Conservation (phyloP, 2,329 filamentous ascomycete genomes). For the Aspergillus sp. region DNA sequence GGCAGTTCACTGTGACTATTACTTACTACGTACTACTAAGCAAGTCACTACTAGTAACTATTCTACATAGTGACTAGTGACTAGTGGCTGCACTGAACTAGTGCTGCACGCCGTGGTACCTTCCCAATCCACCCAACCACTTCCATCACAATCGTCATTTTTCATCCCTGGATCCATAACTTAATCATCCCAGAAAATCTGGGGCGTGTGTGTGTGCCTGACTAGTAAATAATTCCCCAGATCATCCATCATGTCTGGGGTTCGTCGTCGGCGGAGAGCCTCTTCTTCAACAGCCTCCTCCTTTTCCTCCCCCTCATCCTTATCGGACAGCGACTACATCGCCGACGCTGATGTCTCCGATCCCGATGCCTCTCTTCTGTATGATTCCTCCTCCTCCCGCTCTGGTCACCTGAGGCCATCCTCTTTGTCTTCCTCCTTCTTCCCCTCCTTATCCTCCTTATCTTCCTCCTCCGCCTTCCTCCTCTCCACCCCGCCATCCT, state of each 20-base stretch:
- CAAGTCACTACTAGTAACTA: too few species aligned
- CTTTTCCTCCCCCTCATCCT: background rate
- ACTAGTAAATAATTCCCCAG: background rate
- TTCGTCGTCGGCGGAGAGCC: background rate
- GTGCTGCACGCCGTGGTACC: too few species aligned
- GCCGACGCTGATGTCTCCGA: too few species aligned
- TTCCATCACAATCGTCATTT: background rate
- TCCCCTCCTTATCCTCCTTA: conserved; percentile 5
- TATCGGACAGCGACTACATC: background rate
- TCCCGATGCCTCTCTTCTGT: too few species aligned
- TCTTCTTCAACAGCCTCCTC: conserved; percentile 1
- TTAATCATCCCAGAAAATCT: background rate
- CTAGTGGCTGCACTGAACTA: too few species aligned
- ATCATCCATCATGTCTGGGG: conserved; percentile 3
- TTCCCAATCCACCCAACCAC: background rate
- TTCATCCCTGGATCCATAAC: background rate
- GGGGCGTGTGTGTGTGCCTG: background rate
- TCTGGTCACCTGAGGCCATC: background rate
- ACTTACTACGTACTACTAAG: too few species aligned
- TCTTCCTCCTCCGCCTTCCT: conserved; percentile 10
- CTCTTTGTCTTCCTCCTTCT: conserved; percentile 5
- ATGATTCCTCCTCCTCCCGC: background rate
- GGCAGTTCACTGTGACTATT: too few species aligned
- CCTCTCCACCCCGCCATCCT: conserved; percentile 15
- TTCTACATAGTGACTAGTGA: too few species aligned